Evolutionary conservation across 2,329 filamentous ascomycete species (phyloP), one percentile per base, ranked within the genome.

Genomic region (Botrytis deweyae): DNA sequence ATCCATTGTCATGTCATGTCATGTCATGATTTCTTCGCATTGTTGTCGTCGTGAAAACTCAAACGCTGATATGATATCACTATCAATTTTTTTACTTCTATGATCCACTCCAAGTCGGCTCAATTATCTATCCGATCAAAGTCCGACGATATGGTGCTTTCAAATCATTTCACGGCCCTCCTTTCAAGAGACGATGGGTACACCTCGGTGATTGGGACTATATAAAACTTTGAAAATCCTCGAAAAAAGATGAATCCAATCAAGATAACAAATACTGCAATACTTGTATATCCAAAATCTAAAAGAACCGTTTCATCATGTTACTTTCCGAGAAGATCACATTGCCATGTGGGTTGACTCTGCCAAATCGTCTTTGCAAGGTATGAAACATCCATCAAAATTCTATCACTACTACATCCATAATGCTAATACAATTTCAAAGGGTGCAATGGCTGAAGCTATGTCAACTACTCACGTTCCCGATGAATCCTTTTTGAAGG

Each of bases 291-390:
- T n/a, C 12, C 22, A 25, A 63, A 29, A 40, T 16, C 69, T 18
- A 49, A 25, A 52, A 52, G 42, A 49, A 16, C 25, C 33, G 1
- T 64, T 65, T 8, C 33, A 44, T 36, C 64, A 78, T 78, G 78
- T 59, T 76, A 38, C 55, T 77, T 18, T 74, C 75, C 33, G 29
- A 78, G 65, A 72, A 77, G 70, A 58, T 77, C 16, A 70, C 55
- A 46, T 55, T 78, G 20, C 85, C 86, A 75, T 88, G 87, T 78
- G 88, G 88, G 1, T 82, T 90, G 40, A 84, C 82, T 0, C 79
- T 90, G 4, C 86, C 86, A 4, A 90, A 90, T 77, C 85, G 88
- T 8, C 82, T 90, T 1, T 83, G 80, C 67, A 86, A 85, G 75
- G 78, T 77, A 77, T 61, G 58, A 38, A 44, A 73, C 18, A 7